A percentile compares a stretch with the other conserved stretches of the same genome.
phyloP scores from a whole-genome alignment of 2,329 filamentous ascomycete genomes.

The Cladophialophora psammophila region DNA sequence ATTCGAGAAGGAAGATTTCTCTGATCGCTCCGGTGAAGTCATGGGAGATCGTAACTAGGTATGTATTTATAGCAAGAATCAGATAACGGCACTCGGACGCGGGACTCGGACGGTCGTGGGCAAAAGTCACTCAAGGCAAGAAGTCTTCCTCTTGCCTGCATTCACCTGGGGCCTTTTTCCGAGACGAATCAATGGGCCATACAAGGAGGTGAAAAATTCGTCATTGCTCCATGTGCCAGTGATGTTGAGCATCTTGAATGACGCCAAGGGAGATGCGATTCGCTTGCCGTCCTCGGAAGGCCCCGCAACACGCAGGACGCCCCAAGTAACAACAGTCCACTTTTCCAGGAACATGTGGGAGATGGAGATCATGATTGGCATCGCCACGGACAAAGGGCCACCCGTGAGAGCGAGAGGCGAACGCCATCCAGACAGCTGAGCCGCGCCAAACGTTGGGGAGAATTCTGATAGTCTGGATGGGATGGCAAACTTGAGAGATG shows the following conservation, averaged over 20 bases:
- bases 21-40: neutral
- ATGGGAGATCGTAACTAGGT: conserved; percentile 3
- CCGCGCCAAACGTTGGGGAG: neutral
- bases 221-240: conserved; percentile 30
- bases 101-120: conserved; percentile 10
- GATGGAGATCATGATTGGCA: conserved; percentile 17
- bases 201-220: conserved; percentile 27
- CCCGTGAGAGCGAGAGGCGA: conserved; percentile 5
- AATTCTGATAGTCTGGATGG: neutral
- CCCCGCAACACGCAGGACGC: conserved; percentile 10
- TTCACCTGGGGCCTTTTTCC: conserved; percentile 4
- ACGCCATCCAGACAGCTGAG: neutral
- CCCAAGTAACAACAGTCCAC: conserved; percentile 13
- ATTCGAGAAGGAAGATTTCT: conserved; percentile 1
- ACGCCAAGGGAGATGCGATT: conserved; percentile 22
- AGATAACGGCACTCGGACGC: conserved; percentile 17
- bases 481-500: conserved; percentile 1
- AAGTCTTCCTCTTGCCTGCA: conserved; percentile 1
- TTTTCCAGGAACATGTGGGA: conserved; percentile 29
- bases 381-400: neutral
- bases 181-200: conserved; percentile 23
- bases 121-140: conserved; percentile 16
- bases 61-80: conserved; percentile 9
- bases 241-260: conserved; percentile 23
- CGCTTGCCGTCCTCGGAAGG: conserved; percentile 20